Percentiles rank a stretch among this genome's conserved stretches.
Conservation (phyloP, 2,329 filamentous ascomycete species). For the Colletotrichum sp. region DNA sequence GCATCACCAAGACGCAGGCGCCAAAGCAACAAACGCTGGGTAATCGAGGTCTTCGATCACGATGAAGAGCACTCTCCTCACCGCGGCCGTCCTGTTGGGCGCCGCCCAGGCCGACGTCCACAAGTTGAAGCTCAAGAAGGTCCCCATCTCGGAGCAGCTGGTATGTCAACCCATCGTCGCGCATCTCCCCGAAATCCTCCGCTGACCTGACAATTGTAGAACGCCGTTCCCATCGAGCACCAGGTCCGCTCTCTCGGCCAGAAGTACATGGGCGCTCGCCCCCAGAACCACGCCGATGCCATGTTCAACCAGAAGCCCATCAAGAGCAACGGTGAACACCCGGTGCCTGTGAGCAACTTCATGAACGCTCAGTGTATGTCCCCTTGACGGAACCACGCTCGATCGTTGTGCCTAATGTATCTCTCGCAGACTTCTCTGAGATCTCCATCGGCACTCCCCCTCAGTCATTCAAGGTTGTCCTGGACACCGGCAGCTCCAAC, state of each 20-base stretch:
- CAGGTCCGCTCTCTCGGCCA: slow-evolving; percentile 86
- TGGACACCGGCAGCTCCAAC: slow-evolving; percentile 98
- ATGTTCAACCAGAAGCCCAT: slow-evolving; percentile 80
- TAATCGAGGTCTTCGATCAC: slow-evolving; percentile 34
- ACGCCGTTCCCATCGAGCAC: slow-evolving; percentile 77
- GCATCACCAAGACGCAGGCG: slow-evolving; percentile 10
- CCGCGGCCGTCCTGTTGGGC: slow-evolving; percentile 82
- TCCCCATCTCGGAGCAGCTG: slow-evolving; percentile 89
- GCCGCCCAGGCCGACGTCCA: slow-evolving; percentile 85
- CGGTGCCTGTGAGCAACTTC: slow-evolving; percentile 94
- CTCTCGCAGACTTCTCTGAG: slow-evolving; percentile 86
- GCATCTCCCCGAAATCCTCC: neutral
- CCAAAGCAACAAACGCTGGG: neutral
- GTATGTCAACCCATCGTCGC: slow-evolving; percentile 56
- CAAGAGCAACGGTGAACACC: slow-evolving; percentile 71
- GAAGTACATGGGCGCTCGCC: slow-evolving; percentile 92
- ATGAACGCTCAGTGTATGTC: slow-evolving; percentile 95
- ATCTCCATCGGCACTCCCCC: slow-evolving; percentile 91
- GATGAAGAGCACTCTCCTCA: slow-evolving; percentile 88
- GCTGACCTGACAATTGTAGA: slow-evolving; percentile 49
- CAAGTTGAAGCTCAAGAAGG: slow-evolving; percentile 98
- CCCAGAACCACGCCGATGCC: slow-evolving; percentile 71
- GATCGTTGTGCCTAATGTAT: neutral
- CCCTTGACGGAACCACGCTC: too few species aligned
- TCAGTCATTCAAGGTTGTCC: slow-evolving; percentile 96